Evolutionary conservation across 805 yeast species (phyloP).

Genomic region (Sugiyamaella floridensis): DNA sequence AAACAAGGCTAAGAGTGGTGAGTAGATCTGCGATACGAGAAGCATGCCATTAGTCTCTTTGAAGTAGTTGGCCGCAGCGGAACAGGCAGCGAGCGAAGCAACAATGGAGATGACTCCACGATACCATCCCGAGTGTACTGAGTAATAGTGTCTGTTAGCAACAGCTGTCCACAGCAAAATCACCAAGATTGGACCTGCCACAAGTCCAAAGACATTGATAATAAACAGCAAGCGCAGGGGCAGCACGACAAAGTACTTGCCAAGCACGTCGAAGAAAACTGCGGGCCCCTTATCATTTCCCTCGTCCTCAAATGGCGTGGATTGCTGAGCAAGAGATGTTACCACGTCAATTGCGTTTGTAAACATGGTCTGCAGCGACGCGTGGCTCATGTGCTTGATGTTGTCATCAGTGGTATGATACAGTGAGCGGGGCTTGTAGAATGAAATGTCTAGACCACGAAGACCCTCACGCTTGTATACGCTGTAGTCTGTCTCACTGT

Average conservation of each 20-base stretch:
- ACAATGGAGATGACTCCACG: slow-evolving; percentile 32
- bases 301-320: slow-evolving; percentile 27
- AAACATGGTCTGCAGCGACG: slow-evolving; percentile 81
- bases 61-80: slow-evolving; percentile 36
- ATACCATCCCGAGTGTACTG: slow-evolving; percentile 35
- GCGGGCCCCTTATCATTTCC: slow-evolving; percentile 35
- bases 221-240: slow-evolving; percentile 45
- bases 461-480: slow-evolving; percentile 60
- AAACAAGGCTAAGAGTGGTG: slow-evolving; percentile 45
- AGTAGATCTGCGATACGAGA: slow-evolving; percentile 43
- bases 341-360: slow-evolving; percentile 60
- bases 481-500: slow-evolving; percentile 80
- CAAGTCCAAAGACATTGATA: slow-evolving; percentile 47
- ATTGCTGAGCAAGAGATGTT: slow-evolving; percentile 34
- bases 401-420: slow-evolving; percentile 77
- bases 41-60: slow-evolving; percentile 41
- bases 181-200: slow-evolving; percentile 48
- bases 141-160: slow-evolving; percentile 20
- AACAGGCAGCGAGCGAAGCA: slow-evolving; percentile 38
- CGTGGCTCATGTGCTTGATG: slow-evolving; percentile 54
- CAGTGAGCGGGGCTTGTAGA: slow-evolving; percentile 73
- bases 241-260: slow-evolving; percentile 46
- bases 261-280: slow-evolving; percentile 59
- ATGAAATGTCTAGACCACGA: slow-evolving; percentile 86
- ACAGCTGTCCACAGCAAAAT: slow-evolving; percentile 43